Evolutionary conservation across 805 yeast genomes (phyloP).

Genomic region (Schizosaccharomyces cryophilus): DNA sequence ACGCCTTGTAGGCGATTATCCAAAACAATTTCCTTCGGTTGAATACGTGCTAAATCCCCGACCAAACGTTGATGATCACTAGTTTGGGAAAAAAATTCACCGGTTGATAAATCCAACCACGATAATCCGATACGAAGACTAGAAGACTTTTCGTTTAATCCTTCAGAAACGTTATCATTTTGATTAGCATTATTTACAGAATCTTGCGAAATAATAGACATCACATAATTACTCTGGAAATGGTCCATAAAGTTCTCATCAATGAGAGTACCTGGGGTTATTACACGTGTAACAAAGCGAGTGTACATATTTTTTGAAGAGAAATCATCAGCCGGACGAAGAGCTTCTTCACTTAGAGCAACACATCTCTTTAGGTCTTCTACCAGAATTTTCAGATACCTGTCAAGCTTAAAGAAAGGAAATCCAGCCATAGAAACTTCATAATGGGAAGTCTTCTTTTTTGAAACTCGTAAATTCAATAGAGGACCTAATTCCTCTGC

Average conservation of each 20-base stretch:
- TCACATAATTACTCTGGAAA: constrained; percentile 42
- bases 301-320: constrained; percentile 17
- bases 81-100: constrained; percentile 47
- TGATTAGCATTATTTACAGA: constrained; percentile 1
- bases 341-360: constrained; percentile 55
- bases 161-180: background rate
- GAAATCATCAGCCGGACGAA: constrained; percentile 3
- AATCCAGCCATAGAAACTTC: constrained; percentile 70
- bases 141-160: background rate
- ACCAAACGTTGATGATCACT: constrained; percentile 34
- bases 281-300: constrained; percentile 51
- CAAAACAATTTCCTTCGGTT: constrained; percentile 57
- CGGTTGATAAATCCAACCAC: constrained; percentile 79
- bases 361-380: constrained; percentile 46
- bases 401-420: constrained; percentile 44
- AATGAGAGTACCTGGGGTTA: constrained; percentile 80
- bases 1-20: constrained; percentile 3
- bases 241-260: constrained; percentile 66
- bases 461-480: constrained; percentile 48
- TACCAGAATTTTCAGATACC: constrained; percentile 52
- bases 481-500: constrained; percentile 50
- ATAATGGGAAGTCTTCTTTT: constrained; percentile 17
- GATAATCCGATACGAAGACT: constrained; percentile 39
- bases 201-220: constrained; percentile 23
- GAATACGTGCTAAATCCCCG: constrained; percentile 50